A percentile compares a stretch with the other conserved stretches of the same genome.
Evolutionary conservation across 495 filamentous ascomycete genomes (phyloP).

Genomic region (Hyphodiscus hymeniophilus): DNA sequence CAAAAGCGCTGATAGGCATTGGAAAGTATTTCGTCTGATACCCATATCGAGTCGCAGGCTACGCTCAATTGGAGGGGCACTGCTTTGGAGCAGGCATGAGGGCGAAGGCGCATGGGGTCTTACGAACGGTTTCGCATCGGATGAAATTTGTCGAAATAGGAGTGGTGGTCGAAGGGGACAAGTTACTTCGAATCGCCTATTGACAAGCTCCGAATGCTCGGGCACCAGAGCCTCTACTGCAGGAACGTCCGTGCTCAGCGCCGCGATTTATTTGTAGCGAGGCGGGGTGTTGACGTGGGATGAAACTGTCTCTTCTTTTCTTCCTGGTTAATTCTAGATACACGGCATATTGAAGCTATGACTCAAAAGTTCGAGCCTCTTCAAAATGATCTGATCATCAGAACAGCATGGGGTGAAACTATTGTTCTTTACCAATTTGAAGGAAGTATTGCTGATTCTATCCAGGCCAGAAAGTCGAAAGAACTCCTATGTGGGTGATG

Average conservation of each 20-base stretch:
- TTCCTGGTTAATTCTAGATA: no score
- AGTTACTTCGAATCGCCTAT: no score
- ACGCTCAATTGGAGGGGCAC: constrained; percentile 28
- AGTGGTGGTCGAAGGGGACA: no score
- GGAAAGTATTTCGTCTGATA: constrained; percentile 33
- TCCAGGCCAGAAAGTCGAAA: constrained; percentile 79
- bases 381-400: constrained; percentile 82
- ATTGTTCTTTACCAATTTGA: background rate
- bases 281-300: no score
- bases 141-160: no score
- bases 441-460: constrained; percentile 3
- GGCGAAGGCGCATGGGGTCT: constrained; percentile 26
- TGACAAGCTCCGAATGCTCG: no score
- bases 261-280: no score
- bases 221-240: no score
- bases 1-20: constrained; percentile 34
- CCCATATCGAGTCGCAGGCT: constrained; percentile 32
- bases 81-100: constrained; percentile 33
- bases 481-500: constrained; percentile 97
- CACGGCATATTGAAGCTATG: constrained; percentile 32
- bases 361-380: constrained; percentile 63
- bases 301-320: no score
- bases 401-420: constrained; percentile 73
- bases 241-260: no score
- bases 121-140: no score